Evolutionary conservation across 148 eudicot genomes (phyloP), one percentile per base, ranked within the genome.

Genomic region (Vaccinium vitisidaea): DNA sequence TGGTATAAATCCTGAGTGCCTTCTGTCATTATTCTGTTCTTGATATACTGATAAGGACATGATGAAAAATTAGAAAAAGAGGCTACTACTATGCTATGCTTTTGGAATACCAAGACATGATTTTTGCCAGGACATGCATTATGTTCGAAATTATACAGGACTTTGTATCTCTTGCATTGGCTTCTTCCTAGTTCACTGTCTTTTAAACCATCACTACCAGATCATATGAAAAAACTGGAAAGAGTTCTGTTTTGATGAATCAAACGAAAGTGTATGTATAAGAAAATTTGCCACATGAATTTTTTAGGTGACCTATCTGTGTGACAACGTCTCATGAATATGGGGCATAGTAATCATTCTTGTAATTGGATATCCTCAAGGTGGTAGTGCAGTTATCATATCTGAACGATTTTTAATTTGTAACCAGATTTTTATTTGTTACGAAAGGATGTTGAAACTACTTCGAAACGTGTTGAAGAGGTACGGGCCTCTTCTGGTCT

Each of bases 401-500:
- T 80, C 46, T 65, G 81, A 73, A 75, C 52, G 76, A 27, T 27
- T 18, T 63, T 65, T 46, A 3, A 75, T 14, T 65, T 83, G 54
- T 21, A 77, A 79, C 87, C 94, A 96, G 99, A 95, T 91, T 96
- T 96, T 88, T 94, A 96, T 89, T 83, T 92, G n/a, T 77, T 96
- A 83, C 93, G 98, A 84, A 95, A 82, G 92, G 93, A 93, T 81
- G 96, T 96, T 10, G 99, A 96, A 86, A 87, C 69, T 82, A 86
- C 86, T 77, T 86, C 89, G 61, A 86, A 83, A 83, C 98, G 98
- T 86, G 98, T 90, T 65, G 93, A 91, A 85, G 99, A 96, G 83
- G 90, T 96, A 74, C 87, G 93, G 86, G 84, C 82, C 36, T 90
- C 95, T 77, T 92, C 98, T 84, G 98, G 99, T 77, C 83, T 96